Evolutionary conservation across 352 stramenopile genomes (phyloP), one percentile per base, ranked within the genome.

Genomic region (Phytopythium kandeliae): DNA sequence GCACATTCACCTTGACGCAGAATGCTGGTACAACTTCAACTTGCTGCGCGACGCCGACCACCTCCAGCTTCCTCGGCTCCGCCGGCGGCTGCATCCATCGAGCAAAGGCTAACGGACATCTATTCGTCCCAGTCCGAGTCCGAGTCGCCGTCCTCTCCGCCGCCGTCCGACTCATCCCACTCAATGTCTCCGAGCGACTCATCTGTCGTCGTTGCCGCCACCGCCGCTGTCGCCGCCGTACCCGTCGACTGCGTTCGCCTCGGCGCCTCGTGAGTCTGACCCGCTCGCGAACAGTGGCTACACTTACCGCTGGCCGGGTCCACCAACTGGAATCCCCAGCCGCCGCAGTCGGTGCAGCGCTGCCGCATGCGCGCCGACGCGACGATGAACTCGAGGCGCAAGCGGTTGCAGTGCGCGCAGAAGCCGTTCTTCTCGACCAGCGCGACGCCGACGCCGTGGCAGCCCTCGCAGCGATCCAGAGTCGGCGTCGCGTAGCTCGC

Each of bases 361-460:
- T 66, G 65, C 13, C 67, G 71, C 51, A 89, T 79, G 25, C 80
- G 70, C 26, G 71, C 69, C 16, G 78, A 82, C 33, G 77, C 74
- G 17, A 89, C 70, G 60, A 89, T 86, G 46, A 89, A 86, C 15
- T 76, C 78, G 38, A 86, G 73, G 1, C 67, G 66, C 38, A 89
- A 58, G 3, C 78, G 74, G 40, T 89, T 86, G 57, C 78, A 89
- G 54, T 89, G 74, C 13, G 67, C 67, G 34, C 78, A 89, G 10
- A 79, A 60, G 8, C 74, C 78, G 41, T 89, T 89, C 64, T 85
- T 85, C 60, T 89, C 72, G 5, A 80, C 73, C 22, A 89, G 40
- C 4, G 64, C 72, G 16, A 89, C 74, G 15, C 78, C 71, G 43
- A 72, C 54, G 9, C 78, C 74, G 11, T 63, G 54, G 30, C 78